A percentile compares a stretch with the other conserved stretches of the same genome.
Evolutionary conservation across 805 yeast genomes (phyloP).

Genomic region (Starmerella floris): DNA sequence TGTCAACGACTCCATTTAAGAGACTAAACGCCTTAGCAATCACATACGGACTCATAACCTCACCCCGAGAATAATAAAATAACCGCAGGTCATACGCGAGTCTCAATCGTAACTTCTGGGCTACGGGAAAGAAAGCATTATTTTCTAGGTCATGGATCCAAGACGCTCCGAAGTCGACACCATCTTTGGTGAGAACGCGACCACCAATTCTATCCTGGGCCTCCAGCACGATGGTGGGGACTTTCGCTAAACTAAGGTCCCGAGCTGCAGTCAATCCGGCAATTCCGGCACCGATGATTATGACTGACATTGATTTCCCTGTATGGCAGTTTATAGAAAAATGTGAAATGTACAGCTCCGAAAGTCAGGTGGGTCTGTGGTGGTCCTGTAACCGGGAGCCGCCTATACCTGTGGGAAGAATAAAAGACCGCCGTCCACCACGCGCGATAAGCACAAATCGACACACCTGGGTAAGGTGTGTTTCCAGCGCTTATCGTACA

Average conservation of each 20-base stretch:
- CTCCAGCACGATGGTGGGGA: constrained; percentile 46
- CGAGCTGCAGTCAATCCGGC: constrained; percentile 64
- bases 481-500: no score
- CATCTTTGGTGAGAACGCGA: constrained; percentile 38
- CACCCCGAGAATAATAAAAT: background rate
- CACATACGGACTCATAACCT: background rate
- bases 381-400: background rate
- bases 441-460: no score
- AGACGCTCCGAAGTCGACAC: constrained; percentile 68
- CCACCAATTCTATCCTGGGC: constrained; percentile 62
- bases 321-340: background rate
- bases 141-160: constrained; percentile 78
- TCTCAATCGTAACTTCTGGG: background rate
- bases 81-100: constrained; percentile 4
- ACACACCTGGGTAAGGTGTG: no score
- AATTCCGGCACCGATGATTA: constrained; percentile 67
- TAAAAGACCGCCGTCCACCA: no score
- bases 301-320: constrained; percentile 31
- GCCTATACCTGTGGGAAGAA: background rate
- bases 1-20: background rate
- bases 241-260: constrained; percentile 33
- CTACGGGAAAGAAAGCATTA: constrained; percentile 36
- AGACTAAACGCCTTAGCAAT: constrained; percentile 2
- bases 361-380: background rate
- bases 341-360: background rate